phyloP scores from a whole-genome alignment of 1,139 yeast species.

The Pichia sp. region DNA sequence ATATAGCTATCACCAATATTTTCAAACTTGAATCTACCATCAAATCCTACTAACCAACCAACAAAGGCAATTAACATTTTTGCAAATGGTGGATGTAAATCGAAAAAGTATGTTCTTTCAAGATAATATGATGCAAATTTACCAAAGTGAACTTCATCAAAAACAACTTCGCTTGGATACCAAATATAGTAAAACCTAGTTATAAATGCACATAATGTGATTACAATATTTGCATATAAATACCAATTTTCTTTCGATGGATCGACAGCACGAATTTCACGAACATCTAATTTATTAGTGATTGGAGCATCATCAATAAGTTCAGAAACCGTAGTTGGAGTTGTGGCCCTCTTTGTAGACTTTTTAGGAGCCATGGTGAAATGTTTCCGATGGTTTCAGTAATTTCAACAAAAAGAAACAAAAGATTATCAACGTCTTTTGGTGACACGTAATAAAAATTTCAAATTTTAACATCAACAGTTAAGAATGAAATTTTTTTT shows the following conservation, averaged over 20 bases:
- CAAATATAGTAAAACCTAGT: constrained; percentile 68
- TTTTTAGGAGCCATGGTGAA: constrained; percentile 12
- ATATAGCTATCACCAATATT: constrained; percentile 82
- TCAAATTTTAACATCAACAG: background rate
- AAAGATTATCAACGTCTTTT: background rate
- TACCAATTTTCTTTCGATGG: constrained; percentile 31
- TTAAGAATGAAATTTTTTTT: background rate
- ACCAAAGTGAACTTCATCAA: constrained; percentile 98
- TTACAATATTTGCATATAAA: constrained; percentile 37
- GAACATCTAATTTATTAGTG: background rate
- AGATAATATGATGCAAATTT: constrained; percentile 87
- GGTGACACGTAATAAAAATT: background rate
- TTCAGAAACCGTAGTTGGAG: background rate
- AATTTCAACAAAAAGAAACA: background rate
- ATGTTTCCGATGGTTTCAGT: background rate
- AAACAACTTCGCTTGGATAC: constrained; percentile 82
- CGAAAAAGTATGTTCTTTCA: constrained; percentile 83
- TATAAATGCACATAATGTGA: constrained; percentile 61
- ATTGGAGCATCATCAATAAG: background rate
- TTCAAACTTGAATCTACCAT: constrained; percentile 86
- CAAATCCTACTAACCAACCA: constrained; percentile 84
- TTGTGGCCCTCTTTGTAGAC: constrained; percentile 3
- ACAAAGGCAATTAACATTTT: constrained; percentile 84
- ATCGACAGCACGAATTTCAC: constrained; percentile 14
- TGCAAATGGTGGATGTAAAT: constrained; percentile 97